These are phyloP conservation scores for Elongisporangium senticosum DNA, from an alignment of 352 stramenopile species.

Conservation along the genomic window DNA sequence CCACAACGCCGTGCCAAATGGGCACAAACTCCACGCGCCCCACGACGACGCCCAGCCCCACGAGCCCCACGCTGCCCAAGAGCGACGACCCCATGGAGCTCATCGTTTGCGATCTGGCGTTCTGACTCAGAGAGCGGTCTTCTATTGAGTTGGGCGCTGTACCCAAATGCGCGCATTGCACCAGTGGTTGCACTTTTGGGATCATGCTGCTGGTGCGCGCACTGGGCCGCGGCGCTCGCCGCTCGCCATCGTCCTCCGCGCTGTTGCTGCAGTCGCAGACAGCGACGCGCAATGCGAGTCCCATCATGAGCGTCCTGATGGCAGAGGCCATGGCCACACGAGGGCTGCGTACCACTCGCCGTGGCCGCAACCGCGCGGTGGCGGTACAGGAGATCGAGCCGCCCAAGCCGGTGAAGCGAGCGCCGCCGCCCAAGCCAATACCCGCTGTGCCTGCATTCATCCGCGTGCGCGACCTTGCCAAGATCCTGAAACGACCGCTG, in stretches of 20 bases:
- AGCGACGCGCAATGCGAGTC: too few relatives aligned
- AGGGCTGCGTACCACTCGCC: slow-evolving; percentile 22
- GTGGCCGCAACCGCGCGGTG: slow-evolving; percentile 16
- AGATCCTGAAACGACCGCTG: slow-evolving; percentile 52
- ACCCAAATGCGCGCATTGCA: too few relatives aligned
- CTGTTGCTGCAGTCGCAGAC: background rate
- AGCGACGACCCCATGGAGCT: slow-evolving; percentile 30
- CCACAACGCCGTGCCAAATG: slow-evolving; percentile 31
- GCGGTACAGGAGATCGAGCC: slow-evolving; percentile 7
- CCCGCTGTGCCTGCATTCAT: slow-evolving; percentile 39
- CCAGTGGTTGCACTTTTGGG: too few relatives aligned
- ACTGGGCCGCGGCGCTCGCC: background rate
- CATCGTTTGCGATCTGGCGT: too few relatives aligned
- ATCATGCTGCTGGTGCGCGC: too few relatives aligned
- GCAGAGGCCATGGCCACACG: slow-evolving; percentile 2
- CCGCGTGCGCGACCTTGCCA: slow-evolving; percentile 70
- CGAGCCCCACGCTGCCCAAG: slow-evolving; percentile 52
- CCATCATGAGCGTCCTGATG: background rate
- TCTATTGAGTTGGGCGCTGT: too few relatives aligned
- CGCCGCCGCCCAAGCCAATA: slow-evolving; percentile 12
- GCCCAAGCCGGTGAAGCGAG: slow-evolving; percentile 3
- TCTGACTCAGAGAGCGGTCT: too few relatives aligned
- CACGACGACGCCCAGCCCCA: slow-evolving; percentile 60
- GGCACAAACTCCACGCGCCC: slow-evolving; percentile 49
- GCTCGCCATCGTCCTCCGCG: slow-evolving; percentile 1